A percentile compares a stretch with the other conserved stretches of the same genome.
Evolutionary conservation across 2,329 filamentous ascomycete genomes (phyloP).

Genomic region (Alternaria longipes): DNA sequence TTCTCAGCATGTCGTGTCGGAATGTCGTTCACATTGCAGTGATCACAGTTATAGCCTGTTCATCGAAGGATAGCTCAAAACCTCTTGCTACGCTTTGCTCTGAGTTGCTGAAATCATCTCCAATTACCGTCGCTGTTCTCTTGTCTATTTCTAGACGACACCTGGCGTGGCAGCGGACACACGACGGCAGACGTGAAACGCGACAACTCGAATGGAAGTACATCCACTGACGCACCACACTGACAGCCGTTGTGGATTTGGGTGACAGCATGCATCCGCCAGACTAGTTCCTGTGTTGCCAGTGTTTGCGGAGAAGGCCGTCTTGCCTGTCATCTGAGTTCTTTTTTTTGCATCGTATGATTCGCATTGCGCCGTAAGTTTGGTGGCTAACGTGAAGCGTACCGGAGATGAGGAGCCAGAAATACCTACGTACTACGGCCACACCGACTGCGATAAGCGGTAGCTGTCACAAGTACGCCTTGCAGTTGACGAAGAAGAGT

Average conservation of each 20-base stretch:
- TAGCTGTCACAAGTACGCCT: conserved; percentile 25
- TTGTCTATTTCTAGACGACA: not conserved
- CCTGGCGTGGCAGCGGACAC: not conserved
- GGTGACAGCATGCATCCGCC: not conserved
- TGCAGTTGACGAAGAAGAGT: conserved; percentile 18
- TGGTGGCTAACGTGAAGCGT: conserved; percentile 4
- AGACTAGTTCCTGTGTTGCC: not conserved
- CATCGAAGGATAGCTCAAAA: not conserved
- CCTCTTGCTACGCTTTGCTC: not conserved
- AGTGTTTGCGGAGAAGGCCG: not conserved
- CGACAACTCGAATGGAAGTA: not conserved
- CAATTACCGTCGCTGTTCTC: not conserved
- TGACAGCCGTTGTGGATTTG: not conserved
- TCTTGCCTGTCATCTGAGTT: not conserved
- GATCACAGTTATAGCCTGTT: not conserved
- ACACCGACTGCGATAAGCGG: conserved; percentile 17
- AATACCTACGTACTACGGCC: conserved; percentile 14
- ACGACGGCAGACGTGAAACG: not conserved
- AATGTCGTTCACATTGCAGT: not conserved
- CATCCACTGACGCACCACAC: not conserved
- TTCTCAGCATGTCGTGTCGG: not conserved
- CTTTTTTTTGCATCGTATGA: not conserved
- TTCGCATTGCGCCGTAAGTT: not conserved
- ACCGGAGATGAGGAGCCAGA: conserved; percentile 10
- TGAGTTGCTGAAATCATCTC: not conserved